phyloP scores from a whole-genome alignment of 2,329 filamentous ascomycete species.

The Pseudocercospora cruenta region DNA sequence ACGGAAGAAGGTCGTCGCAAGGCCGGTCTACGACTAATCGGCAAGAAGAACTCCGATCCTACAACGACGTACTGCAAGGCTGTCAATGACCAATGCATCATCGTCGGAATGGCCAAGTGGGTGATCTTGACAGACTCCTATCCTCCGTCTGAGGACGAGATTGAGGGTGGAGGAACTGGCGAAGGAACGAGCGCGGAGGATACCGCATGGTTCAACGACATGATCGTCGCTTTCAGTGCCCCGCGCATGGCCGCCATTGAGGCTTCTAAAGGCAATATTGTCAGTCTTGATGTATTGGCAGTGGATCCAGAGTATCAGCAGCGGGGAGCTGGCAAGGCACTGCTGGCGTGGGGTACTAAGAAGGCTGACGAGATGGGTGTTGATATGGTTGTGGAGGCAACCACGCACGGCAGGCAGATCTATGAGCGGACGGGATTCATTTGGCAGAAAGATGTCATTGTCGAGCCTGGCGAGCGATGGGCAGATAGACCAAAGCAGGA shows the following conservation, averaged over 20 bases:
- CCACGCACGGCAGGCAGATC: slow-evolving; percentile 32
- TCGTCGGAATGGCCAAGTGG: slow-evolving; percentile 40
- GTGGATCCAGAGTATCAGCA: slow-evolving; percentile 37
- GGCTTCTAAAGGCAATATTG: slow-evolving; percentile 31
- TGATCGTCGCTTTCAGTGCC: slow-evolving; percentile 28
- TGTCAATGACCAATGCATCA: slow-evolving; percentile 31
- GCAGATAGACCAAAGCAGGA: slow-evolving; percentile 17
- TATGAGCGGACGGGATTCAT: slow-evolving; percentile 39
- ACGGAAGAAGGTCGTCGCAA: too few relatives aligned
- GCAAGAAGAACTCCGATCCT: too few relatives aligned
- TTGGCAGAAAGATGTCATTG: slow-evolving; percentile 31
- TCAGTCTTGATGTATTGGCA: slow-evolving; percentile 37
- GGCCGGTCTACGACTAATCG: too few relatives aligned
- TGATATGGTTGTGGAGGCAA: slow-evolving; percentile 38
- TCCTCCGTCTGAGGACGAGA: slow-evolving; percentile 10
- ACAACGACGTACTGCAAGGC: slow-evolving; percentile 26
- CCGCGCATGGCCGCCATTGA: slow-evolving; percentile 30
- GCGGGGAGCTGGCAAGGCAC: slow-evolving; percentile 32
- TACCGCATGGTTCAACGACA: slow-evolving; percentile 27
- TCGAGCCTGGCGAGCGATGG: slow-evolving; percentile 19
- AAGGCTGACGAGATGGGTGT: slow-evolving; percentile 36
- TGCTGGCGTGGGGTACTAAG: slow-evolving; percentile 35
- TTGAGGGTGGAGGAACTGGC: slow-evolving; percentile 4
- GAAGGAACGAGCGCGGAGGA: slow-evolving; percentile 13
- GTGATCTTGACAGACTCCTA: slow-evolving; percentile 31